Evolutionary conservation across 2,329 filamentous ascomycete species (phyloP), one percentile per base, ranked within the genome.

Genomic region (Aspergillus hortae): DNA sequence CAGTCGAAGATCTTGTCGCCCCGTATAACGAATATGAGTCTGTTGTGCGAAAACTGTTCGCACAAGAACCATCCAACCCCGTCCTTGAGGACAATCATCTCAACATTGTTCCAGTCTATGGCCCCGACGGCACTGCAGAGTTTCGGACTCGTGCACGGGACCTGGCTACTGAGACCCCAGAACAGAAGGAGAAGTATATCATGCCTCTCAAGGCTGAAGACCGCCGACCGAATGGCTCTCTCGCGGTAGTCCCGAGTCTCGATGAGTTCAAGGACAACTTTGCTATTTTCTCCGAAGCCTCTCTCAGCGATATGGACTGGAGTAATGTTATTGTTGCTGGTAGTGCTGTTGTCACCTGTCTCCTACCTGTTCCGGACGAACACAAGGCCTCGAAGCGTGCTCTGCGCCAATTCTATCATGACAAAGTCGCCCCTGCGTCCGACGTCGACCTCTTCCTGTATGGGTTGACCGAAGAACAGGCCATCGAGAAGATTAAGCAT

Each of bases 371-470:
- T 5, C 86, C 86, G 5, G 71, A 80, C 2, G 71, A 83, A 55
- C 83, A 84, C 68, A 80, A 77, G 45, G 71, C 74, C 30, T 86
- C 83, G 43, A 89, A 89, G 74, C 78, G 81, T 48, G 77, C 71
- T 67, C 30, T 77, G 65, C 76, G 86, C 65, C 76, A 86, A 71
- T 95, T 90, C 67, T 95, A 92, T 59, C 90, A 95, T 63, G 84
- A 92, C 63, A 83, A 85, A 55, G 82, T 92, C 56, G 88, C 88
- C 10, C 90, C 90, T 0, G 89, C 90, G 1, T 92, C 89, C 4
- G 90, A 95, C 67, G 88, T 95, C 9, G 90, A 95, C 67, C 78
- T 95, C 2, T 95, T 95, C 66, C 73, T 95, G 27, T 92, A 94
- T 62, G 90, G 86, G 0, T 77, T 95, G 56, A 85, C 79, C 7